Conservation (phyloP, 1,284 basidiomycete genomes). For the Amylostereum chailletii region DNA sequence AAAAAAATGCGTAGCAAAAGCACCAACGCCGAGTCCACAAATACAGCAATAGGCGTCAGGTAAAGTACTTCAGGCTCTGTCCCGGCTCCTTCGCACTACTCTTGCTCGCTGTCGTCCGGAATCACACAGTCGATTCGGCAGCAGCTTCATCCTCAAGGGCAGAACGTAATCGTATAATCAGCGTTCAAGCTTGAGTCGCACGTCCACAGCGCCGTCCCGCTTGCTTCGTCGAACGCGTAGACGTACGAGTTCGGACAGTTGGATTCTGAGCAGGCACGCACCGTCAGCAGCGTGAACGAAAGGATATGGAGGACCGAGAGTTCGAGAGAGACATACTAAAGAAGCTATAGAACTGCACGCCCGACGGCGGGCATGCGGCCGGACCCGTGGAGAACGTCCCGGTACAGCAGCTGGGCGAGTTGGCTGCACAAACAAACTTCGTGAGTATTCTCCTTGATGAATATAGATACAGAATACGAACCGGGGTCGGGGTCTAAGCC, state of each 20-base stretch:
- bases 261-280: conserved; percentile 22
- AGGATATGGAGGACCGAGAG: neutral
- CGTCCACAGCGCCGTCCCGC: conserved; percentile 36
- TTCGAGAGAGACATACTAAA: conserved; percentile 28
- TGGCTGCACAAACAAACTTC: conserved; percentile 9
- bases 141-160: conserved; percentile 27
- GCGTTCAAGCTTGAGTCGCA: conserved; percentile 26
- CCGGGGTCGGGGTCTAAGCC: conserved; percentile 27
- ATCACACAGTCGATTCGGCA: neutral
- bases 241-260: conserved; percentile 38
- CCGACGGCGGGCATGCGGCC: conserved; percentile 31
- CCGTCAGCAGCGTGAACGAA: neutral
- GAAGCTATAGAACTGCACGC: conserved; percentile 33
- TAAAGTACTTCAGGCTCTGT: too few species aligned
- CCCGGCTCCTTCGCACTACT: too few species aligned
- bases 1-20: too few species aligned
- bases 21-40: too few species aligned
- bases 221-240: conserved; percentile 43
- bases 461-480: conserved; percentile 10
- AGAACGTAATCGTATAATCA: conserved; percentile 43
- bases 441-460: neutral
- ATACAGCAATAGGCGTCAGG: too few species aligned
- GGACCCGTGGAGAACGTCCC: conserved; percentile 29
- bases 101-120: too few species aligned
- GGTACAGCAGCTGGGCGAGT: conserved; percentile 36